Conservation (phyloP, 2,329 filamentous ascomycete genomes). For the Sphaerostilbella broomeana region DNA sequence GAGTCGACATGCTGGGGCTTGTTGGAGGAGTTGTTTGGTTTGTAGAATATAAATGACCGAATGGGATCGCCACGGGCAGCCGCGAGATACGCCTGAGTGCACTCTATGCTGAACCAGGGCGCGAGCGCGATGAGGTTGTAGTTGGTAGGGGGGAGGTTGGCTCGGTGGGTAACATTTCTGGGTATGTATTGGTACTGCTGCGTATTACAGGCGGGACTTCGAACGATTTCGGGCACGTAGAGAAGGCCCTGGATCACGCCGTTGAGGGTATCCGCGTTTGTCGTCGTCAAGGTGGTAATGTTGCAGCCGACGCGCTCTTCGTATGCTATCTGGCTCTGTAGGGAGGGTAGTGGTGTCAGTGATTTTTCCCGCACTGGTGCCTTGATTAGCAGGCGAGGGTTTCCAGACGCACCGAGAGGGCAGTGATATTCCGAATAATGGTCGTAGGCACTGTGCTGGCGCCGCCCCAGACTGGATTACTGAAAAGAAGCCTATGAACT, state of each 20-base stretch:
- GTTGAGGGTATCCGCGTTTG: constrained; percentile 52
- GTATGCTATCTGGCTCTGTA: constrained; percentile 43
- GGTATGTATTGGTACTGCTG: constrained; percentile 62
- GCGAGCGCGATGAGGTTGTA: constrained; percentile 76
- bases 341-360: constrained; percentile 17
- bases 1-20: constrained; percentile 62
- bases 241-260: constrained; percentile 69
- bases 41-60: constrained; percentile 58
- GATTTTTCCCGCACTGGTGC: neutral
- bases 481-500: constrained; percentile 49
- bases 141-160: constrained; percentile 60
- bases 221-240: constrained; percentile 68
- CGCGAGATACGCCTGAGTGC: constrained; percentile 65
- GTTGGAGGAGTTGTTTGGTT: constrained; percentile 46
- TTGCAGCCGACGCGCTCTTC: constrained; percentile 47
- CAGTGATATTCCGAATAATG: constrained; percentile 51
- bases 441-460: constrained; percentile 45
- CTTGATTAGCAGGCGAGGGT: neutral
- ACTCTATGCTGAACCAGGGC: constrained; percentile 73
- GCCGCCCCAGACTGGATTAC: constrained; percentile 50
- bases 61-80: constrained; percentile 53
- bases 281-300: constrained; percentile 70
- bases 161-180: constrained; percentile 63
- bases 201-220: constrained; percentile 54
- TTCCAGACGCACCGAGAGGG: constrained; percentile 42